Conservation (phyloP, 2,329 filamentous ascomycete species). For the Microsporum ferrugineum region DNA sequence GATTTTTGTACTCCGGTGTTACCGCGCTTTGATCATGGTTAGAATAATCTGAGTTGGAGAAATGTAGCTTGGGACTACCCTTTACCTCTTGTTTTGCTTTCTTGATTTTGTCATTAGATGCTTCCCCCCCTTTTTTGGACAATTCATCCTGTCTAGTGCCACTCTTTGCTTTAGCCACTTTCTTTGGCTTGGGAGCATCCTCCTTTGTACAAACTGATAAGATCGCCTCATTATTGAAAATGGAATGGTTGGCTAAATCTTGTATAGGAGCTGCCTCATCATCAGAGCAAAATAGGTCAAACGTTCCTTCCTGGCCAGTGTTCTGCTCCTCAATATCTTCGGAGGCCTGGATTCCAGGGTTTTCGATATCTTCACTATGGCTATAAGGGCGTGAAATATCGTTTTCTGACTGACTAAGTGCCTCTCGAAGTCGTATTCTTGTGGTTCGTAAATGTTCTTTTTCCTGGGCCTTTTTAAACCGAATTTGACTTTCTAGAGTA, state of each 20-base stretch:
- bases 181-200: not conserved
- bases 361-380: not conserved
- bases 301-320: not conserved
- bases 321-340: not conserved
- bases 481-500: conserved; percentile 3
- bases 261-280: not conserved
- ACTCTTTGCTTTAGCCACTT: not conserved
- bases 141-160: not conserved
- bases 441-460: conserved; percentile 2
- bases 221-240: not conserved
- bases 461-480: conserved; percentile 6
- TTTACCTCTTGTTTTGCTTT: not conserved
- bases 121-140: not conserved
- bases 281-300: not conserved
- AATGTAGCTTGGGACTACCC: not conserved
- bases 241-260: no score
- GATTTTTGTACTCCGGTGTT: not conserved
- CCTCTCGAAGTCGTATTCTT: not conserved
- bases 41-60: not conserved
- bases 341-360: not conserved
- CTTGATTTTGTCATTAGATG: not conserved
- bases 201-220: not conserved
- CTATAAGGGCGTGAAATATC: not conserved
- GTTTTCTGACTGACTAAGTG: not conserved
- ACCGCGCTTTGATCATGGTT: not conserved